Base-by-base conservation (phyloP, 2,329 filamentous ascomycete genomes). In the Stemphylium beticola region DNA sequence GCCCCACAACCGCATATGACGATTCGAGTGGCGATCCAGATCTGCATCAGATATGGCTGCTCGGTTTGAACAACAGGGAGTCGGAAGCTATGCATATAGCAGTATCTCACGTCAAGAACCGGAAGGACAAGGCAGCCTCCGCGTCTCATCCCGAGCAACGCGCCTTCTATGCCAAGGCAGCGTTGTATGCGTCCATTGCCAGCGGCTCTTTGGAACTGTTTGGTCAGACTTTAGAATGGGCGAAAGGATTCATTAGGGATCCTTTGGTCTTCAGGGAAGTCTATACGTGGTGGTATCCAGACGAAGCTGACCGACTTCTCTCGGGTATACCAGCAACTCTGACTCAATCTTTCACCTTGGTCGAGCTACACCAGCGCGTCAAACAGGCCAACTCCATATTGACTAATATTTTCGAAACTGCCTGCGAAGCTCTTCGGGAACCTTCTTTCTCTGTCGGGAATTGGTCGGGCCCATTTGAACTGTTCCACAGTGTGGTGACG, bases 231-330 rank as follows among this genome's bases (percentile, higher is more conserved):
- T 32, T 77, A 2, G 31, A 66, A 2, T 79, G 76, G 77, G 60
- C 69, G 1, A 71, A 66, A 6, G 66, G 73, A 2, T 78, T 71
- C 50, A 61, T 74, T n/a, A 70, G 70, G 20, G 77, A 79, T 61
- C 67, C 72, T 9, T 24, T 50, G 15, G 51, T 52, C 3, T 18
- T 53, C 31, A 44, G 29, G 6, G 44, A 55, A 26, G 14, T 60
- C 3, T 50, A 53, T 31, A 29, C 18, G 1, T 20, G n/a, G 2
- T 20, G 2, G 5, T 47, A 48, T 44, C 45, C 51, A 10, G 4
- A 17, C 2, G 55, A 58, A 26, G 48, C 39, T 6, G 14, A 34
- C 12, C 48, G 47, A 1, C 17, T 57, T 12, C 48, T 58, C 3
- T 53, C 54, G 14, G 51, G 55, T 6, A 15, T 55, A 33, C 55